Evolutionary conservation across 1,284 basidiomycete species (phyloP).

Genomic region (Lignosus rhinocerotis): DNA sequence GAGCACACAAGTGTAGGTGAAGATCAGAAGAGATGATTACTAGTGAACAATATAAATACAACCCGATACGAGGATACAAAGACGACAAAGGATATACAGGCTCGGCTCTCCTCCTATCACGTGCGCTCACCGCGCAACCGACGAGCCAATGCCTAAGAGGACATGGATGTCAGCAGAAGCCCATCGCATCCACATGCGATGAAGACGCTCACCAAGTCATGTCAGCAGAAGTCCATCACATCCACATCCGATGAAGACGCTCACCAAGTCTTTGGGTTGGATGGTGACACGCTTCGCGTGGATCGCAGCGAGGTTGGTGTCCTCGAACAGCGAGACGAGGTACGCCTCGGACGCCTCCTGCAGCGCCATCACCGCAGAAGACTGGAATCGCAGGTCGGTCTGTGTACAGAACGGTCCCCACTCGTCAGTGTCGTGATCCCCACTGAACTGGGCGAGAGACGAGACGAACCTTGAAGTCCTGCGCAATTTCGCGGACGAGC

Average conservation of each 20-base stretch:
- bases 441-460: background rate
- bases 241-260: conserved; percentile 24
- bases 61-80: conserved; percentile 17
- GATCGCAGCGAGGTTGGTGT: conserved; percentile 72
- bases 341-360: conserved; percentile 81
- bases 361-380: conserved; percentile 72
- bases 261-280: conserved; percentile 74
- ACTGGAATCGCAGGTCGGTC: conserved; percentile 80
- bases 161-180: background rate
- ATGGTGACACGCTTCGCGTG: conserved; percentile 76
- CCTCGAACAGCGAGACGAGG: conserved; percentile 78
- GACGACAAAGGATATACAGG: conserved; percentile 6
- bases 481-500: conserved; percentile 72
- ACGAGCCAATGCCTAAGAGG: conserved; percentile 24
- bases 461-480: conserved; percentile 68
- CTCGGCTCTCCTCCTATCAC: conserved; percentile 17
- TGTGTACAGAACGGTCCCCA: conserved; percentile 29
- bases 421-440: conserved; percentile 13
- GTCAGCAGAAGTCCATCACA: background rate
- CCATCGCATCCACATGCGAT: background rate
- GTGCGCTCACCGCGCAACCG: conserved; percentile 34
- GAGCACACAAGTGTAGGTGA: background rate
- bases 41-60: conserved; percentile 29
- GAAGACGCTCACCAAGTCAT: background rate
- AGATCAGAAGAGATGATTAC: conserved; percentile 14